Conservation (phyloP, 768 basidiomycete genomes). For the Boletus coccyginus region DNA sequence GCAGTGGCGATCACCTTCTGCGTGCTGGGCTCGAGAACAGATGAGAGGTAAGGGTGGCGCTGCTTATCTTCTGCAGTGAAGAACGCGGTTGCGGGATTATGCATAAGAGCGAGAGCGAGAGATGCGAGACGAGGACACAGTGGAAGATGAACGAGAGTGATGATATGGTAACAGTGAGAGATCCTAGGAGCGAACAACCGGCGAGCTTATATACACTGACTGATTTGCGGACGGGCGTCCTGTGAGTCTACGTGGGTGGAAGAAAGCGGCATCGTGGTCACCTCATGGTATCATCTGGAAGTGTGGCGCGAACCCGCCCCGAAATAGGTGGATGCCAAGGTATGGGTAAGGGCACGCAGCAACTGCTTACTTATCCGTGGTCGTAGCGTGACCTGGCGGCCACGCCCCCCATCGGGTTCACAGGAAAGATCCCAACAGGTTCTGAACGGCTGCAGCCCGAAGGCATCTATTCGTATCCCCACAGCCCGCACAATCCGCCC, state of each 20-base stretch:
- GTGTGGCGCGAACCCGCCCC: slow-evolving; percentile 31
- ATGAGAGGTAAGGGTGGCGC: slow-evolving; percentile 37
- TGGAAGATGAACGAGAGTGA: slow-evolving; percentile 18
- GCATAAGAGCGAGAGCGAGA: slow-evolving; percentile 20
- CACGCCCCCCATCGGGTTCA: slow-evolving; percentile 19
- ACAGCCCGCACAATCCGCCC: slow-evolving; percentile 21
- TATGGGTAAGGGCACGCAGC: slow-evolving; percentile 31
- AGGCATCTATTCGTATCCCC: slow-evolving; percentile 27
- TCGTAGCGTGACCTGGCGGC: slow-evolving; percentile 11
- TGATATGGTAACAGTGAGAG: slow-evolving; percentile 12
- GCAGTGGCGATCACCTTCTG: slow-evolving; percentile 54
- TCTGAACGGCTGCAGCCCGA: slow-evolving; percentile 12
- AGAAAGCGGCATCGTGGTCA: slow-evolving; percentile 34
- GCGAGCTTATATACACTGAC: slow-evolving; percentile 31
- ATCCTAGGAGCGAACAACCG: slow-evolving; percentile 12
- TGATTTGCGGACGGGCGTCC: slow-evolving; percentile 27
- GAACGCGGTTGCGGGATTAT: slow-evolving; percentile 30
- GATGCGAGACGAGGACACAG: slow-evolving; percentile 2
- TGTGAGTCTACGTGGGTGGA: slow-evolving; percentile 24
- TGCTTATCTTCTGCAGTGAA: slow-evolving; percentile 39
- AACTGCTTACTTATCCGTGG: slow-evolving; percentile 12
- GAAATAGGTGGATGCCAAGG: slow-evolving; percentile 26
- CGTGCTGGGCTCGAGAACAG: slow-evolving; percentile 37
- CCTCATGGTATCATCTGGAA: slow-evolving; percentile 31
- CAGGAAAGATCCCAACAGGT: slow-evolving; percentile 18